A percentile compares a stretch with the other conserved stretches of the same genome.
Evolutionary conservation across 345 rosid genomes (phyloP).

Genomic region (Populus deltoides): DNA sequence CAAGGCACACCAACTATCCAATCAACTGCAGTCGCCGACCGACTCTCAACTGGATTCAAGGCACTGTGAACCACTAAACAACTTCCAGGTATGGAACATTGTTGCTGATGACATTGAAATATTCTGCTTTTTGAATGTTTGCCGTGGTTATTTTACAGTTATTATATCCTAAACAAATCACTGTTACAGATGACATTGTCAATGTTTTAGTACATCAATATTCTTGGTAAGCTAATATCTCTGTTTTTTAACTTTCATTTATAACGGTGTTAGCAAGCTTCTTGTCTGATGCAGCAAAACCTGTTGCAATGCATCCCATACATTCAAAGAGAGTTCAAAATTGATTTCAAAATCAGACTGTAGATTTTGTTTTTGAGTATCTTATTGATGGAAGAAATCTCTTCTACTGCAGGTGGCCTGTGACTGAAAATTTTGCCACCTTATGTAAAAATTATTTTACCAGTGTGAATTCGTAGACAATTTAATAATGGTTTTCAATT

Average conservation of each 20-base stretch:
- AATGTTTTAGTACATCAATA: background rate
- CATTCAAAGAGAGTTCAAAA: background rate
- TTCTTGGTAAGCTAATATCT: background rate
- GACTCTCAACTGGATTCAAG: constrained; percentile 47
- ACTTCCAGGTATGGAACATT: constrained; percentile 61
- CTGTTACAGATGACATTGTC: background rate
- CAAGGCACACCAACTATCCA: constrained; percentile 40
- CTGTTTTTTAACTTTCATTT: background rate
- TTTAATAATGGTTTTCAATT: constrained; percentile 3
- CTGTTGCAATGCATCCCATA: background rate
- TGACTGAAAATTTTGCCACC: background rate
- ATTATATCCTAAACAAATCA: background rate
- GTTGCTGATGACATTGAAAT: background rate
- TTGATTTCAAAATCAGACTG: background rate
- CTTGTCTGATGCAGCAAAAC: background rate
- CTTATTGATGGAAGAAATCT: background rate
- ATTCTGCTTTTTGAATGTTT: background rate
- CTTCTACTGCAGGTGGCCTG: background rate
- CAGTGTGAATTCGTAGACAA: background rate
- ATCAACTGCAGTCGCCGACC: constrained; percentile 43
- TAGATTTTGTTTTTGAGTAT: background rate
- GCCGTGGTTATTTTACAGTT: background rate
- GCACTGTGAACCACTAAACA: constrained; percentile 49
- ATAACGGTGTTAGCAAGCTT: background rate
- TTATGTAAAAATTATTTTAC: background rate